These are phyloP conservation scores for Choanephora cucurbitarum DNA, from an alignment of 371 early-diverging fungal genomes.

Conservation along the genomic window DNA sequence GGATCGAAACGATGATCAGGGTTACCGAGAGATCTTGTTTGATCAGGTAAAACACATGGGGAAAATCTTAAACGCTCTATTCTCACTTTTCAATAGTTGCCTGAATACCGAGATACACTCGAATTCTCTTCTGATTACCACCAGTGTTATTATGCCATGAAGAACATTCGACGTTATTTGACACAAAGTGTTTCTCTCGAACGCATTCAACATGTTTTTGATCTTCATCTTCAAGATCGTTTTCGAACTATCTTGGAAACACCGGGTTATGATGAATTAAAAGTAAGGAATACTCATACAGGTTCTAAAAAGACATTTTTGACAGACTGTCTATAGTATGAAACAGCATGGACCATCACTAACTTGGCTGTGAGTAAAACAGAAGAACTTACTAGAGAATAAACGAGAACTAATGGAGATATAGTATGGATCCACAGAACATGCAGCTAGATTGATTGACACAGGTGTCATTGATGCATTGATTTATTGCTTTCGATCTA, in stretches of 20 bases:
- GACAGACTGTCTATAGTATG: slow-evolving; percentile 29
- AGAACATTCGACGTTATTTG: slow-evolving; percentile 21
- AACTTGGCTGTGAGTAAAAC: slow-evolving; percentile 41
- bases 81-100: slow-evolving; percentile 7
- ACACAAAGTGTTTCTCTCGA: slow-evolving; percentile 19
- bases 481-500: slow-evolving; percentile 14
- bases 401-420: no score
- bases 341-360: slow-evolving; percentile 51
- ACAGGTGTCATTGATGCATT: slow-evolving; percentile 37
- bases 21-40: slow-evolving; percentile 13
- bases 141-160: slow-evolving; percentile 18
- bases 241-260: slow-evolving; percentile 9
- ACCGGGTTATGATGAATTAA: slow-evolving; percentile 17
- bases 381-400: no score
- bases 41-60: slow-evolving; percentile 11
- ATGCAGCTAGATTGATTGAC: slow-evolving; percentile 34
- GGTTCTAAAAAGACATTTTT: not conserved
- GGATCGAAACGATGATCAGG: slow-evolving; percentile 7
- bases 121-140: slow-evolving; percentile 8
- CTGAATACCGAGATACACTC: slow-evolving; percentile 14
- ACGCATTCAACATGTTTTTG: slow-evolving; percentile 19
- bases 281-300: no score
- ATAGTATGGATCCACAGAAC: slow-evolving; percentile 40
- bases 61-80: not conserved
- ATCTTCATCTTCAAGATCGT: slow-evolving; percentile 10